phyloP scores from a whole-genome alignment of 768 basidiomycete genomes.

The Cubamyces sp. region DNA sequence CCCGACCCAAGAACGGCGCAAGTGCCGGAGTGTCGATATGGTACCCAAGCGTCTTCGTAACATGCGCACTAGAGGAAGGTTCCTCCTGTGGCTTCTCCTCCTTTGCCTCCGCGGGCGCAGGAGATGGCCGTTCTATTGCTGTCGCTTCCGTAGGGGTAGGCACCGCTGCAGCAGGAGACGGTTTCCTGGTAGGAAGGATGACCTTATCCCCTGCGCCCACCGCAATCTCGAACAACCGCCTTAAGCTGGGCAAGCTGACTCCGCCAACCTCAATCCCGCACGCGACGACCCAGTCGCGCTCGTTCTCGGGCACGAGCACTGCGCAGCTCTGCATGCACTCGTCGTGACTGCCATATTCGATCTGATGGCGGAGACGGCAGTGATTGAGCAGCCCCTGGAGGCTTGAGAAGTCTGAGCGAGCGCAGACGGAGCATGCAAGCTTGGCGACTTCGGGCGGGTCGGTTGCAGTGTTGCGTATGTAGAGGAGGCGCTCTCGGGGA shows the following conservation, averaged over 20 bases:
- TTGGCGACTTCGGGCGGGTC: constrained; percentile 39
- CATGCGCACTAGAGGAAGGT: constrained; percentile 36
- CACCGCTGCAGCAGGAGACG: not conserved
- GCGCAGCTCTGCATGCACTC: constrained; percentile 53
- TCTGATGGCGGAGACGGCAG: constrained; percentile 50
- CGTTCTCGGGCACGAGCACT: constrained; percentile 39
- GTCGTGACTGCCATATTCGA: constrained; percentile 55
- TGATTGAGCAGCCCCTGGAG: constrained; percentile 58
- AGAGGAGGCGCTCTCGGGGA: constrained; percentile 43
- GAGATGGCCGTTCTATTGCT: not conserved
- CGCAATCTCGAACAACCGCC: constrained; percentile 53
- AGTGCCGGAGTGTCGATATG: constrained; percentile 56
- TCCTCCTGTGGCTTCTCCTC: not conserved
- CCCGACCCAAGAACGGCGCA: constrained; percentile 53
- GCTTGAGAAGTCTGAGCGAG: constrained; percentile 51
- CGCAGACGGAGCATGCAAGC: constrained; percentile 48
- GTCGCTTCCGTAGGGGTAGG: not conserved
- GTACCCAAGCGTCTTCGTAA: constrained; percentile 52
- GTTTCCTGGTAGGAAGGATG: constrained; percentile 16
- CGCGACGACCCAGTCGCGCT: constrained; percentile 39
- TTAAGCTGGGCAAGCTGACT: constrained; percentile 48
- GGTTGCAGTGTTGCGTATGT: constrained; percentile 41
- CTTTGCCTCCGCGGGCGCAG: not conserved
- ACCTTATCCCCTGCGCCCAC: constrained; percentile 41
- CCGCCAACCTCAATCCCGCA: constrained; percentile 47